phyloP scores from a whole-genome alignment of 768 basidiomycete genomes.

The Gymnopilus junonius region DNA sequence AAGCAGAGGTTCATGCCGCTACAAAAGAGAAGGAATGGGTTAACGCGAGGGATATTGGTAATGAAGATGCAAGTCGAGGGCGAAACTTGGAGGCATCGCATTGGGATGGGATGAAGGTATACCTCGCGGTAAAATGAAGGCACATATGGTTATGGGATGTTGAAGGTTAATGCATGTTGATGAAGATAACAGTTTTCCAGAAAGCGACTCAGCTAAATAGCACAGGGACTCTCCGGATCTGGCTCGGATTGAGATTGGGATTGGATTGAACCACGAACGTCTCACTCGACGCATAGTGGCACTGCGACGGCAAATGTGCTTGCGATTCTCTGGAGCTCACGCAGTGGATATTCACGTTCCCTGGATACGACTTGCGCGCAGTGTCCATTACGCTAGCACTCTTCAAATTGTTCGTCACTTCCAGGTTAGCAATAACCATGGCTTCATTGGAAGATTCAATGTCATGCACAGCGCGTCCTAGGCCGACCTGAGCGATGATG shows the following conservation, averaged over 20 bases:
- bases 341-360: neutral
- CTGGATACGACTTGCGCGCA: neutral
- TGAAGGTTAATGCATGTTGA: too few species aligned
- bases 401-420: constrained; percentile 12
- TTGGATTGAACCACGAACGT: neutral
- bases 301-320: neutral
- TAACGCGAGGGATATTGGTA: neutral
- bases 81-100: neutral
- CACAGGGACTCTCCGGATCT: neutral
- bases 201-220: neutral
- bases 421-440: constrained; percentile 5
- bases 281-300: constrained; percentile 12
- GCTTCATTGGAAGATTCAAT: constrained; percentile 23
- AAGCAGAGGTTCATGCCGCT: too few species aligned
- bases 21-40: neutral
- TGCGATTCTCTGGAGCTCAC: constrained; percentile 9
- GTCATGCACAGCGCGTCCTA: constrained; percentile 32
- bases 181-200: neutral
- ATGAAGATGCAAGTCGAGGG: neutral
- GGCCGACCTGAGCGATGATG: constrained; percentile 38
- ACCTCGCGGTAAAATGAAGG: neutral
- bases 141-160: neutral
- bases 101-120: neutral
- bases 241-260: neutral
- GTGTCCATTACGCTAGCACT: neutral